Evolutionary conservation across 2,329 filamentous ascomycete species (phyloP).

Genomic region (Ascochyta rabiei): DNA sequence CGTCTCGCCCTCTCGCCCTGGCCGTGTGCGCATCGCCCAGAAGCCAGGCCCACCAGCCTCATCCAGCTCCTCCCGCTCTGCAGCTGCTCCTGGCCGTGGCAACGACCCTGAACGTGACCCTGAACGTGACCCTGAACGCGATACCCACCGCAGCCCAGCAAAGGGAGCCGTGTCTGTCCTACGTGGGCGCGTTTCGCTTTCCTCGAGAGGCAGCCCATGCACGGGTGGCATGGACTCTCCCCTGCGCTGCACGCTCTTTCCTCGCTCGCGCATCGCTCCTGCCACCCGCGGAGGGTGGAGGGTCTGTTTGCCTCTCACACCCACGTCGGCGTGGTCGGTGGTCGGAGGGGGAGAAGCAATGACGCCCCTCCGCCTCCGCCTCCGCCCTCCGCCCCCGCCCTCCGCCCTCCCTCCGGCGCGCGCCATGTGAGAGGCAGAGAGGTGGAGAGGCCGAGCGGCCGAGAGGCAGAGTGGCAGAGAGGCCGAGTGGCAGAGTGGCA

Average conservation of each 20-base stretch:
- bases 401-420: no score
- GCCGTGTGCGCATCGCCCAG: conserved; percentile 31
- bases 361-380: conserved; percentile 2
- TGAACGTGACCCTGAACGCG: no score
- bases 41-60: conserved; percentile 35
- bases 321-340: conserved; percentile 18
- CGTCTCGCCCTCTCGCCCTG: no score
- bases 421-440: no score
- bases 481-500: no score
- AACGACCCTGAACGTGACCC: conserved; percentile 15
- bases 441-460: no score
- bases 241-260: conserved; percentile 18
- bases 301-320: conserved; percentile 26
- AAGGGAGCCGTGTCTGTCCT: conserved; percentile 27
- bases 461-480: no score
- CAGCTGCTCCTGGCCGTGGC: no score
- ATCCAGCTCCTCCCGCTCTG: no score
- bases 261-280: conserved; percentile 24
- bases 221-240: conserved; percentile 10
- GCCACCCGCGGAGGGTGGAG: conserved; percentile 18
- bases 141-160: conserved; percentile 14
- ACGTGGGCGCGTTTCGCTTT: conserved; percentile 27
- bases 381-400: no score
- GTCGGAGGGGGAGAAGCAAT: conserved; percentile 17
- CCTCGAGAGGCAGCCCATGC: conserved; percentile 12